A percentile compares a stretch with the other conserved stretches of the same genome.
Conservation (phyloP, 1,139 yeast species). For the Hansenula anomala region DNA sequence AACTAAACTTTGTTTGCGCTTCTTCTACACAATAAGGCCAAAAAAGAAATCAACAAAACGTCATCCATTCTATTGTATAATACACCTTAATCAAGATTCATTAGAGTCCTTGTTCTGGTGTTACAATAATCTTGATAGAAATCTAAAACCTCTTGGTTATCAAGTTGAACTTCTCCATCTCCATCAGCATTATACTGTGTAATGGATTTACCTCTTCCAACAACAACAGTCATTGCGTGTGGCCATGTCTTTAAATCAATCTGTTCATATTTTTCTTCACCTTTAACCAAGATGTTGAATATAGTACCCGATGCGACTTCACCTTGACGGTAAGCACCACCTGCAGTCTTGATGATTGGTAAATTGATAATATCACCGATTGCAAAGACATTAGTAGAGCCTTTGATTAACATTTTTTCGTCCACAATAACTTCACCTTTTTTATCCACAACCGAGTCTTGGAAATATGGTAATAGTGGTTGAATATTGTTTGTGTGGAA, state of each 20-base stretch:
- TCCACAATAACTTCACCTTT: slow-evolving; percentile 19
- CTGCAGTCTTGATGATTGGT: slow-evolving; percentile 22
- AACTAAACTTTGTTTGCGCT: too few relatives aligned
- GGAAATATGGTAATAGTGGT: slow-evolving; percentile 18
- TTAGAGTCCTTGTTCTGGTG: slow-evolving; percentile 6
- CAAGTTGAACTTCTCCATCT: slow-evolving; percentile 16
- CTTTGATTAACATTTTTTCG: slow-evolving; percentile 27
- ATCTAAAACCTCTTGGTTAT: slow-evolving; percentile 9
- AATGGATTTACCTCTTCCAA: slow-evolving; percentile 16
- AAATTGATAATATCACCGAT: slow-evolving; percentile 24
- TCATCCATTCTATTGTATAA: too few relatives aligned
- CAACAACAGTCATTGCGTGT: slow-evolving; percentile 21
- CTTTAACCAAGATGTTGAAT: slow-evolving; percentile 11
- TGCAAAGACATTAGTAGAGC: slow-evolving; percentile 23
- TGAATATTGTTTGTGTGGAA: slow-evolving; percentile 37
- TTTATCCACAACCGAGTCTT: slow-evolving; percentile 19
- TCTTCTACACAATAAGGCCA: too few relatives aligned
- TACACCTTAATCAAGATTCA: slow-evolving; percentile 9
- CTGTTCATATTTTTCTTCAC: slow-evolving; percentile 8
- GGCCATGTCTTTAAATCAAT: slow-evolving; percentile 16
- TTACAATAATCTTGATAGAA: slow-evolving; percentile 20
- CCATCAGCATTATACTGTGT: slow-evolving; percentile 18
- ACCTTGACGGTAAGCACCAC: slow-evolving; percentile 22
- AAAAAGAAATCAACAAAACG: too few relatives aligned
- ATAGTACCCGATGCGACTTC: slow-evolving; percentile 14